Base-by-base conservation (phyloP, 2,329 filamentous ascomycete species). In the Neofusicoccum ribis region DNA sequence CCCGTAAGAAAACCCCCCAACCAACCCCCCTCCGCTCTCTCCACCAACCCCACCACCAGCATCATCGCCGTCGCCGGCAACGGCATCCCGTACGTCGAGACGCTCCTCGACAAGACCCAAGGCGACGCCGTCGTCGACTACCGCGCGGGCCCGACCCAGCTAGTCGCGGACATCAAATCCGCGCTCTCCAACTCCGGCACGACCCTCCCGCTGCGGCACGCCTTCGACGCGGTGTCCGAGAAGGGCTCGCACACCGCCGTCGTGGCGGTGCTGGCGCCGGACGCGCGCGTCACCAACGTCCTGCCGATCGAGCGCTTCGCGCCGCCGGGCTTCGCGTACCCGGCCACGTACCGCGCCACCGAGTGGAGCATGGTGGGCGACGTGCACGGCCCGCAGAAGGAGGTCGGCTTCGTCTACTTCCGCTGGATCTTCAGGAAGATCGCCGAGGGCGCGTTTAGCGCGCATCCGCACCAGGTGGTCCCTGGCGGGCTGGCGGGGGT, bases 211-310 rank as follows among this genome's bases (percentile, higher is more conserved):
- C 69, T 86, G 15, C 68, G 79, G 5, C 78, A 87, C 66, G 86
- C 85, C 0, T 84, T 84, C 65, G 88, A 90, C 69, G 84, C 86
- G 0, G 82, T 87, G 0, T 81, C 80, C 1, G 85, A 88, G 68
- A 78, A 86, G 12, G 79, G 81, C 5, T 84, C 80, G 61, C 76
- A 77, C 63, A 67, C 70, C 15, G 81, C 81, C 62, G 75, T 81
- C 39, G 72, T 68, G 1, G 58, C 77, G 37, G 79, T 79, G 0
- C 68, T 82, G 0, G 78, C 79, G 12, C 63, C 68, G 1, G 61
- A 70, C 1, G 76, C 78, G 0, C 68, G 68, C 8, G 68, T 79
- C 14, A 79, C 77, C 8, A 69, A 81, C 0, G 78, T 85, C 0
- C 69, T 83, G n/a, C 81, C 81, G 0, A 14, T 15, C 43, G 63